phyloP scores from a whole-genome alignment of 2,329 filamentous ascomycete species.

The Neospermospora avenae region DNA sequence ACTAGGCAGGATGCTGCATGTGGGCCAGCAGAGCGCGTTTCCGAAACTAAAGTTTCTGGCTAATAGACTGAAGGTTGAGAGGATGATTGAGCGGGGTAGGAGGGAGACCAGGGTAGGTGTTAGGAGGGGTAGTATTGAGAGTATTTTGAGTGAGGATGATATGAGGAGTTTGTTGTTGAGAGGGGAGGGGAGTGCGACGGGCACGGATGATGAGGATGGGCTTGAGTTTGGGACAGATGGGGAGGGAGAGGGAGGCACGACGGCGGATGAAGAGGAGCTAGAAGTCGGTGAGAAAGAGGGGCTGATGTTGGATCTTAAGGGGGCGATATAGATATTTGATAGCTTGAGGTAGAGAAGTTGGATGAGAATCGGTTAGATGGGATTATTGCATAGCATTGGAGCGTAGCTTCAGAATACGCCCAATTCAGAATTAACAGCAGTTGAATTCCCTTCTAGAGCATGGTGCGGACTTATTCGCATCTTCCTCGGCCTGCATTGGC shows the following conservation, averaged over 20 bases:
- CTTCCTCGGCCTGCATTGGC: too few relatives aligned
- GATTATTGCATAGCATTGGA: background rate
- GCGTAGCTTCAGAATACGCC: too few relatives aligned
- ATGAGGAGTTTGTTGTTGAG: constrained; percentile 45
- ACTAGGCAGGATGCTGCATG: constrained; percentile 83
- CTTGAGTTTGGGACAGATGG: background rate
- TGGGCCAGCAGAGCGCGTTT: constrained; percentile 84
- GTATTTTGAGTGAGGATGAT: constrained; percentile 60
- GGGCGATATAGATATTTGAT: background rate
- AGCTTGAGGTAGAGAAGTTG: background rate
- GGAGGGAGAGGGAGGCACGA: background rate
- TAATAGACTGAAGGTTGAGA: constrained; percentile 83
- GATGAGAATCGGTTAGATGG: background rate
- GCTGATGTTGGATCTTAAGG: constrained; percentile 2
- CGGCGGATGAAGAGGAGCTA: background rate
- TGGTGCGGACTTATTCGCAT: too few relatives aligned
- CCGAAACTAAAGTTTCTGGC: constrained; percentile 88
- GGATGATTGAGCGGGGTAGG: constrained; percentile 58
- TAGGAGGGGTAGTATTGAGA: constrained; percentile 53
- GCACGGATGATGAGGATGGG: constrained; percentile 32
- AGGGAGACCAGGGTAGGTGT: constrained; percentile 49
- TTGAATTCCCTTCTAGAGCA: too few relatives aligned
- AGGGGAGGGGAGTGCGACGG: constrained; percentile 30
- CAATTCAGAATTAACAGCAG: too few relatives aligned
- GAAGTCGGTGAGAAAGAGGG: background rate